Evolutionary conservation across 345 rosid species (phyloP), one percentile per base, ranked within the genome.

Genomic region (Populus alba): DNA sequence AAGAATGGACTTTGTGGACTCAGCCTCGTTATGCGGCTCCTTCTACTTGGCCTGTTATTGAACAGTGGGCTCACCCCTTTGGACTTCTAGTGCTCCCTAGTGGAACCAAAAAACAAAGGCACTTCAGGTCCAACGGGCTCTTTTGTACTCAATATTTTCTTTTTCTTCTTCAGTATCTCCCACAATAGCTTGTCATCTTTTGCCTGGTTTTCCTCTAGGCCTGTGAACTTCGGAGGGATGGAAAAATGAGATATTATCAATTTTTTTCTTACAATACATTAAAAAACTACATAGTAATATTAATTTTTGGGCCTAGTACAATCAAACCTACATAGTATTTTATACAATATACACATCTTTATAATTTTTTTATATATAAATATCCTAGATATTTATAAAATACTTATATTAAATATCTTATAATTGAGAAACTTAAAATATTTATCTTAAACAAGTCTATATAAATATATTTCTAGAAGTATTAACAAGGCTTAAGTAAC

Each of bases 51-150:
- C 59, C 6, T 33, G 37, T 33, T 33, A 33, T 33, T 33, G 37
- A 33, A 33, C 37, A 33, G 6, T 33, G 6, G 37, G 37, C 70
- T 80, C 31, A 27, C 18, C 47, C 53, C 73, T 9, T 59, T 69
- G 22, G 77, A 55, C 47, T 73, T 75, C 11, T 38, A 59, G 51
- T 27, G 77, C 79, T 77, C 80, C 27, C 66, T 71, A 27, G 78
- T 79, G 73, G 71, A 69, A 53, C 66, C 74, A 41, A 61, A 73
- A 76, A 68, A 75, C 33, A 80, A 38, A 45, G 85, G 88, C 31
- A 83, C 85, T 33, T 80, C 70, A 10, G 88, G 87, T 82, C 87
- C 88, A 82, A 78, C 59, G 92, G 90, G 77, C 88, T 87, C 63
- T 82, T 85, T 55, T 83, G 86, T 65, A 78, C 80, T 75, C 74